phyloP scores from a whole-genome alignment of 805 yeast genomes.

The Kazachstania psychrophila region DNA sequence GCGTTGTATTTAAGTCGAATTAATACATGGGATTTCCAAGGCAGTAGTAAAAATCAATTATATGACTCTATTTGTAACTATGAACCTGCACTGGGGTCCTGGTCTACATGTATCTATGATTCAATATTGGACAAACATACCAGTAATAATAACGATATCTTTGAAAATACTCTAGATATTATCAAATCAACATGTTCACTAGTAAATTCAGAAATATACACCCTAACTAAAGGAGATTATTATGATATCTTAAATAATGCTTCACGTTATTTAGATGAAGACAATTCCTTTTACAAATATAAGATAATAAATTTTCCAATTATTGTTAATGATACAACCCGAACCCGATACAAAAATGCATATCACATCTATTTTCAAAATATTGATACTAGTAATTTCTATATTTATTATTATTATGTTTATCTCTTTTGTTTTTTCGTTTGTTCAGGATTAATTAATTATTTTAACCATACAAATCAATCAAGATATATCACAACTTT shows the following conservation, averaged over 20 bases:
- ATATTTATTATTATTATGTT: slow-evolving; percentile 8
- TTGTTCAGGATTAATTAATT: slow-evolving; percentile 6
- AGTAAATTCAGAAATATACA: neutral
- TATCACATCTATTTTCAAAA: slow-evolving; percentile 14
- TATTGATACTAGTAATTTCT: slow-evolving; percentile 14
- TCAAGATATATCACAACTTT: slow-evolving; percentile 6
- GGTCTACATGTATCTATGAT: slow-evolving; percentile 17
- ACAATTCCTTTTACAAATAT: neutral
- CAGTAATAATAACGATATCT: slow-evolving; percentile 5
- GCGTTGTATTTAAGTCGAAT: slow-evolving; percentile 12
- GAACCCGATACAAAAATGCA: slow-evolving; percentile 9
- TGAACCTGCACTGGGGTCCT: slow-evolving; percentile 19
- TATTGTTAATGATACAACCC: slow-evolving; percentile 2
- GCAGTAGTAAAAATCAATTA: slow-evolving; percentile 4
- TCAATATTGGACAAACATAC: slow-evolving; percentile 2
- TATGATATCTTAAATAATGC: neutral
- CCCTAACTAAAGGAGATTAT: neutral
- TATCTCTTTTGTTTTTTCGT: slow-evolving; percentile 11
- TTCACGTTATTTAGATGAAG: neutral
- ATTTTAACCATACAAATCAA: slow-evolving; percentile 9
- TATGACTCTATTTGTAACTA: slow-evolving; percentile 16
- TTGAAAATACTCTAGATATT: slow-evolving; percentile 10
- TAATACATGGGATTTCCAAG: slow-evolving; percentile 12
- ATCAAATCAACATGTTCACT: slow-evolving; percentile 7
- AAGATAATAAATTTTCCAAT: neutral